Base-by-base conservation (phyloP, 192 early-diverging fungal genomes). In the Coemansia sp. region DNA sequence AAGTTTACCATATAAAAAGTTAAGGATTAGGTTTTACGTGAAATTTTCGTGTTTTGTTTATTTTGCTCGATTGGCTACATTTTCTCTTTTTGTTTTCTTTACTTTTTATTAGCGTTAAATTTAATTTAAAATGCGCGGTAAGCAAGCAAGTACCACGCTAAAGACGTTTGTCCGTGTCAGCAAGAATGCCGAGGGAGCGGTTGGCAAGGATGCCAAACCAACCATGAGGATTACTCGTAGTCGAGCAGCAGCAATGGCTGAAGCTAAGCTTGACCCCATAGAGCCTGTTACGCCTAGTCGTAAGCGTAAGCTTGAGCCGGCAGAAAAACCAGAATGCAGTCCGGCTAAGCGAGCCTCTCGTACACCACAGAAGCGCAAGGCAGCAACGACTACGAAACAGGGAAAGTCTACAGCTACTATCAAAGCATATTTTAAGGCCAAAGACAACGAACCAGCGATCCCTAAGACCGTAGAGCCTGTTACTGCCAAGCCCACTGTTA, bases 131-230 rank as follows among this genome's bases (percentile, higher is more conserved):
- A 46, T 46, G 54, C 42, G 42, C 12, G 54, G 28, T 8, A 54
- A 65, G 38, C 49, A 36, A 46, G 43, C 51, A n/a, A 30, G 58
- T 11, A 28, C 35, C 10, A 62, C 68, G 20, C 50, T 77, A 18
- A 77, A 77, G 44, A 40, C 50, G 45, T 70, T 70, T 70, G 62
- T 66, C 1, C 68, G 63, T 30, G 73, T 77, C 21, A 70, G 73
- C 68, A 77, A 77, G 39, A 57, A 55, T 42, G 61, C 45, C 51
- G 63, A 69, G 6, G 62, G 49, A 0, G 40, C 51, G 0, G 28
- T 19, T 18, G 63, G 18, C 38, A 73, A 73, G 50, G 55, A 42
- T 14, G 46, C 33, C 19, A 56, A 58, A 16, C 52, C 37, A 2
- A 44, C 58, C 2, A 44, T 36, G 30, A 63, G 72, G 3, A 51